A percentile compares a stretch with the other conserved stretches of the same genome.
phyloP scores from a whole-genome alignment of 129 eudicot species.

The Daucus carota region DNA sequence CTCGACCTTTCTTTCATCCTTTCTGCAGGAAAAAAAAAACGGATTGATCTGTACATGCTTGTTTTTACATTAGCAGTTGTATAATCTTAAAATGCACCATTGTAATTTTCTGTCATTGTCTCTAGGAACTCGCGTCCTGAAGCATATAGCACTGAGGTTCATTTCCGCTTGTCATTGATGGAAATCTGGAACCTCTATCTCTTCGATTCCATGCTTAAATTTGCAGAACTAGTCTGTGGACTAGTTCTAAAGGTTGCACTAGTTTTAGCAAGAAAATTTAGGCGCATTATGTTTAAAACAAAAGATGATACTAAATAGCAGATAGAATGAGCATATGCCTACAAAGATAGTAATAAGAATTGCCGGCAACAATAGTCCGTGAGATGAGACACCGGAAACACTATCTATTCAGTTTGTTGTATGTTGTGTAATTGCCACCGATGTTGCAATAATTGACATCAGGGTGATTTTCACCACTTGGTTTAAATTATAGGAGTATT shows the following conservation, averaged over 20 bases:
- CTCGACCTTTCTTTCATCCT: slow-evolving; percentile 2
- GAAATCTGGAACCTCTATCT: not conserved
- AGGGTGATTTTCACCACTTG: no score
- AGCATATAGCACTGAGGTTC: not conserved
- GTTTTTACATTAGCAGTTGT: not conserved
- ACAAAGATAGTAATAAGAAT: not conserved
- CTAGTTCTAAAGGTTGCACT: no score
- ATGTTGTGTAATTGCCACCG: not conserved
- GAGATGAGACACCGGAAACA: not conserved
- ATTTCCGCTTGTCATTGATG: not conserved
- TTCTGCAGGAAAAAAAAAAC: not conserved
- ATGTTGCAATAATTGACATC: not conserved
- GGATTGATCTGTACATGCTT: not conserved
- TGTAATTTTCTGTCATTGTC: not conserved
- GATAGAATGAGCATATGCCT: not conserved
- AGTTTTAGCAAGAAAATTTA: no score
- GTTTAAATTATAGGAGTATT: no score
- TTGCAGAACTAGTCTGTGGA: no score
- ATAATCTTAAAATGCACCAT: not conserved
- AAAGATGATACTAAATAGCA: no score
- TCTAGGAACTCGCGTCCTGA: not conserved
- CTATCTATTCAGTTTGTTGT: not conserved
- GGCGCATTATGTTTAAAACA: not conserved
- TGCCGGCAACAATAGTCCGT: not conserved
- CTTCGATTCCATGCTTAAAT: not conserved